phyloP scores from a whole-genome alignment of 1,284 basidiomycete species.

The Erythrobasidium hasegawianum region DNA sequence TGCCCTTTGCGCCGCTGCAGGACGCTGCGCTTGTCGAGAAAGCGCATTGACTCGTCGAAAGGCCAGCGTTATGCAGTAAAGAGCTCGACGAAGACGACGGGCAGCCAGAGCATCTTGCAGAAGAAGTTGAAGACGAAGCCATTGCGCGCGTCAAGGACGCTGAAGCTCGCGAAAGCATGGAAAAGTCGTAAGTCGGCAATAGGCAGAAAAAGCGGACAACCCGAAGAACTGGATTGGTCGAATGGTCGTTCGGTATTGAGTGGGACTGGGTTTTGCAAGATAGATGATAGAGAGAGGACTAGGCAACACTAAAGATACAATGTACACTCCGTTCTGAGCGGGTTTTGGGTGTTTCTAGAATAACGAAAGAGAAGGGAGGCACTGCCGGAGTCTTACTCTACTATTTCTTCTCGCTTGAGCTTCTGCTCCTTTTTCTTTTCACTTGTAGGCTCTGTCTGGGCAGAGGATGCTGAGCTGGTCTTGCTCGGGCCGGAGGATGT shows the following conservation, averaged over 20 bases:
- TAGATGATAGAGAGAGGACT: no score
- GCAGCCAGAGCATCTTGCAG: constrained; percentile 30
- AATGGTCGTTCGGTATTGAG: no score
- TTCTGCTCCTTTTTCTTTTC: constrained; percentile 9
- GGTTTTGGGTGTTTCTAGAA: no score
- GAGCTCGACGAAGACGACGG: constrained; percentile 12
- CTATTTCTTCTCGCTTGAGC: constrained; percentile 32
- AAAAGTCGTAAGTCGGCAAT: no score
- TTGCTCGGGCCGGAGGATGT: neutral
- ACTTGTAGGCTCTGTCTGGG: constrained; percentile 4
- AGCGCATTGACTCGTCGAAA: constrained; percentile 7
- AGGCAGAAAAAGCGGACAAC: no score
- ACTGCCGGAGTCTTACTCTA: constrained; percentile 8
- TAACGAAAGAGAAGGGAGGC: no score
- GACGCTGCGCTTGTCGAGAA: constrained; percentile 25
- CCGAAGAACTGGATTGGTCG: no score
- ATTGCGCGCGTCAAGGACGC: constrained; percentile 4
- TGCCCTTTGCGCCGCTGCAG: constrained; percentile 4
- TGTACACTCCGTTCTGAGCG: no score
- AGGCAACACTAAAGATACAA: no score
- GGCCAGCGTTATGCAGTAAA: no score
- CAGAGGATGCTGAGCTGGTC: neutral
- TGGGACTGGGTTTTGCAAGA: no score
- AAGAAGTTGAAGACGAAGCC: constrained; percentile 10
- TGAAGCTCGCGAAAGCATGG: no score